Conservation (phyloP, 2,329 filamentous ascomycete genomes). For the Teratosphaeria nubilosa region DNA sequence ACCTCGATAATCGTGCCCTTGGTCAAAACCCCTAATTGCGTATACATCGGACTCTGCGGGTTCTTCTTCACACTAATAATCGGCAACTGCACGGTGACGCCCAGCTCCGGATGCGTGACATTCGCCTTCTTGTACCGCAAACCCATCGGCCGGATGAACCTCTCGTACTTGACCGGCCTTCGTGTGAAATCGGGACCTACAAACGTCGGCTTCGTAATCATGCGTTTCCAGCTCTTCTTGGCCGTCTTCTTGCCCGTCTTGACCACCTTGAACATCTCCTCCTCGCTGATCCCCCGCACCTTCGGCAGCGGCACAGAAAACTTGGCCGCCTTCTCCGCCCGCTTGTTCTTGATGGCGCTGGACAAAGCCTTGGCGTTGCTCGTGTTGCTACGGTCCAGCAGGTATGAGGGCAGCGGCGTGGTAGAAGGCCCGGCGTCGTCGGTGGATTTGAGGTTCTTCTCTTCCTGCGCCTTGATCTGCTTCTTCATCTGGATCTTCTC, state of each 20-base stretch:
- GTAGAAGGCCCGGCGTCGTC: constrained; percentile 67
- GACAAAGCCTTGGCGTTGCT: constrained; percentile 65
- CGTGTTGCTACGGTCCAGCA: constrained; percentile 71
- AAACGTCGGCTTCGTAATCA: constrained; percentile 68
- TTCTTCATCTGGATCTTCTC: constrained; percentile 99
- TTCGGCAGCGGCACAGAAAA: constrained; percentile 89
- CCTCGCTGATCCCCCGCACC: constrained; percentile 84
- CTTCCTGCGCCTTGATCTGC: constrained; percentile 86
- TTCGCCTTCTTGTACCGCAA: constrained; percentile 68
- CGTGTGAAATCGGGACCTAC: constrained; percentile 86
- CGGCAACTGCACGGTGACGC: constrained; percentile 73
- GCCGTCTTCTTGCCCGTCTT: constrained; percentile 91
- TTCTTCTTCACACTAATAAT: constrained; percentile 65
- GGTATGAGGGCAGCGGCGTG: constrained; percentile 80
- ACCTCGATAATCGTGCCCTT: constrained; percentile 83
- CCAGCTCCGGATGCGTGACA: constrained; percentile 63
- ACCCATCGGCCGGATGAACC: constrained; percentile 63
- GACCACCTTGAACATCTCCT: constrained; percentile 96
- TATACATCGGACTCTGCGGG: constrained; percentile 82
- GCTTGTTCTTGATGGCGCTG: constrained; percentile 89
- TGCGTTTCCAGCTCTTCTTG: constrained; percentile 71
- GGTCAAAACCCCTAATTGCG: constrained; percentile 79
- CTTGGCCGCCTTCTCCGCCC: constrained; percentile 84
- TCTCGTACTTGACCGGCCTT: constrained; percentile 51
- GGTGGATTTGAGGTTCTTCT: constrained; percentile 84